phyloP scores from a whole-genome alignment of 805 yeast species.

The Tetrapisispora arboricola region DNA sequence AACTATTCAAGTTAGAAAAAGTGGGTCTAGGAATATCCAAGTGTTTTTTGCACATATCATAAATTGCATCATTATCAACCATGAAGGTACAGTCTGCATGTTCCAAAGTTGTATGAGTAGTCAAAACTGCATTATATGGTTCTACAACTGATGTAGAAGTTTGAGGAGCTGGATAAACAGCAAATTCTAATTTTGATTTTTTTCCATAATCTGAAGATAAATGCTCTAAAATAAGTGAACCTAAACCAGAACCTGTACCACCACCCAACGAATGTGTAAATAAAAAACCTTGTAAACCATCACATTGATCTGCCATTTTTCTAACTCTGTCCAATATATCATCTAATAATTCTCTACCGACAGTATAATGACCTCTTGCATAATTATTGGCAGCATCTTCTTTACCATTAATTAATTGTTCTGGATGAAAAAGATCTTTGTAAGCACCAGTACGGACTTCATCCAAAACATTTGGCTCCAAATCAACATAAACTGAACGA shows the following conservation, averaged over 20 bases:
- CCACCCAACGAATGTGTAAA: constrained; percentile 98
- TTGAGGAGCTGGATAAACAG: constrained; percentile 98
- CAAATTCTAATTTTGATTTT: constrained; percentile 94
- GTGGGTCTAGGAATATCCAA: constrained; percentile 89
- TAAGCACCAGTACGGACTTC: constrained; percentile 94
- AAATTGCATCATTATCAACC: constrained; percentile 99
- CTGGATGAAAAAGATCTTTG: constrained; percentile 93
- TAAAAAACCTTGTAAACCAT: constrained; percentile 93
- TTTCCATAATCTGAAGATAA: constrained; percentile 88
- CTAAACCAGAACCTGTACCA: constrained; percentile 99
- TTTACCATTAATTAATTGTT: constrained; percentile 92
- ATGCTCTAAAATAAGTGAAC: constrained; percentile 85
- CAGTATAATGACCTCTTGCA: constrained; percentile 98
- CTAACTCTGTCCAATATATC: constrained; percentile 92
- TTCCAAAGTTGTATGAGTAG: constrained; percentile 95
- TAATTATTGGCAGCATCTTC: constrained; percentile 99
- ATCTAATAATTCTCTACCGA: constrained; percentile 90
- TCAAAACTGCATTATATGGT: constrained; percentile 94
- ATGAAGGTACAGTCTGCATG: constrained; percentile 98
- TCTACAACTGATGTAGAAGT: constrained; percentile 95
- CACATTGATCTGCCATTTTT: constrained; percentile 94
- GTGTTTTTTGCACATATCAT: constrained; percentile 95
- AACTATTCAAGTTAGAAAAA: constrained; percentile 73
- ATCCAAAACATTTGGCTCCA: constrained; percentile 95
- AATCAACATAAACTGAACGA: constrained; percentile 91